Evolutionary conservation across 2,329 filamentous ascomycete genomes (phyloP), one percentile per base, ranked within the genome.

Genomic region (Aspergillus sp.): DNA sequence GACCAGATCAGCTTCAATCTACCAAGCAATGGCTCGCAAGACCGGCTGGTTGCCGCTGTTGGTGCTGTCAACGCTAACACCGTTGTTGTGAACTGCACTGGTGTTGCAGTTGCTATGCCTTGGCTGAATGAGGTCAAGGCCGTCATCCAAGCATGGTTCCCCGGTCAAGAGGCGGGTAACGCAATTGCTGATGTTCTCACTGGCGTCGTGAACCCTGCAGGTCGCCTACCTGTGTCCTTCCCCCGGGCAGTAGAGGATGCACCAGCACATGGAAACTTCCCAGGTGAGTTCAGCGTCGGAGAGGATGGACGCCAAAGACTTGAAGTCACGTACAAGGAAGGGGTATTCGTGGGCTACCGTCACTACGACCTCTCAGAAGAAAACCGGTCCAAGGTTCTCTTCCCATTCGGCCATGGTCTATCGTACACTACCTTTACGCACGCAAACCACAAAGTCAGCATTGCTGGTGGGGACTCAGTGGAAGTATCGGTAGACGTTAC

Each of bases 361-460:
- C 86, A 89, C 73, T 91, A 89, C 71, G 88, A 92, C 65, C 54
- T 36, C 3, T 47, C 48, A 3, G 54, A 52, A 30, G 83, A 83
- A 18, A 75, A 79, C 12, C 78, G 78, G 24, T 80, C 87, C 49
- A 74, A 79, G 5, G 85, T 86, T 0, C 78, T 89, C 0, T 91
- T 90, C 73, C 80, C 87, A 26, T 91, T 91, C 62, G 89, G 89
- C 11, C 87, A 90, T 68, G 89, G 89, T 1, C 79, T 91, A 7
- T 89, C 86, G 0, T 92, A 91, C 71, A 90, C 88, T 0, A 82
- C 76, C 0, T 91, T 91, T 68, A 79, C 81, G 47, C 50, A 59
- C 5, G 34, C 20, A 9, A 53, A 55, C 22, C 52, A 48, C 44
- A 34, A 22, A 39, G 55, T 44, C 13, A 41, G 22, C 2, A 12